phyloP scores from a whole-genome alignment of 2,329 filamentous ascomycete genomes.

The Endothia cerciana region DNA sequence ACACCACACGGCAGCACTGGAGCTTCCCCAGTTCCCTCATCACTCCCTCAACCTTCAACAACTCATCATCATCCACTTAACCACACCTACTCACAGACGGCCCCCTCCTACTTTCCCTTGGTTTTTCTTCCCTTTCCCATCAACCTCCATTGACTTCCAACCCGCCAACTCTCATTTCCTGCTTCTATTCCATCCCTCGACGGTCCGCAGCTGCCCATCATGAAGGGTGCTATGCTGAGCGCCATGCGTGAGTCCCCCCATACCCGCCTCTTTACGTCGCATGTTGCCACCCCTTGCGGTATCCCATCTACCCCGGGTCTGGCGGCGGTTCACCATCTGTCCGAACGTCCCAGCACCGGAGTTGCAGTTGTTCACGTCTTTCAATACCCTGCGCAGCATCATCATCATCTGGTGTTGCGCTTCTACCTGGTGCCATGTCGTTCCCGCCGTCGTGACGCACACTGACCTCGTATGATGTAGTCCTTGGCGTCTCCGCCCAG shows the following conservation, averaged over 20 bases:
- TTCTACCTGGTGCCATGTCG: background rate
- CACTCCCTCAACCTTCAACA: slow-evolving; percentile 7
- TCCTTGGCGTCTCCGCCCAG: slow-evolving; percentile 66
- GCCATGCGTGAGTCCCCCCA: slow-evolving; percentile 37
- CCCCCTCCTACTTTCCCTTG: slow-evolving; percentile 14
- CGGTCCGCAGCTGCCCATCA: slow-evolving; percentile 54
- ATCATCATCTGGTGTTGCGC: background rate
- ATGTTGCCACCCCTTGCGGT: slow-evolving; percentile 15
- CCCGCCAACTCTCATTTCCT: slow-evolving; percentile 5
- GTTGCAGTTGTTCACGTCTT: background rate
- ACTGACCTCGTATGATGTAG: slow-evolving; percentile 25
- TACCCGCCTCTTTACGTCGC: slow-evolving; percentile 14
- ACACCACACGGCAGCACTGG: background rate
- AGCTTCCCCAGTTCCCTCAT: slow-evolving; percentile 25
- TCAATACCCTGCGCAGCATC: background rate
- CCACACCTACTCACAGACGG: slow-evolving; percentile 8
- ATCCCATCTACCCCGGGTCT: background rate
- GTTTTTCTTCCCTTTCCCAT: slow-evolving; percentile 8
- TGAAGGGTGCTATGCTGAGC: slow-evolving; percentile 85
- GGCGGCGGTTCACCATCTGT: background rate
- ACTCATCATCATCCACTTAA: slow-evolving; percentile 10
- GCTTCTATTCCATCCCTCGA: background rate
- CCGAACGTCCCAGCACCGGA: background rate
- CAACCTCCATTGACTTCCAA: slow-evolving; percentile 12
- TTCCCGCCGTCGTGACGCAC: slow-evolving; percentile 67